Percentiles rank a stretch among this genome's conserved stretches.
Conservation (phyloP, 225 moss, liverwort and hornwort species). For the Climacium dendroides region DNA sequence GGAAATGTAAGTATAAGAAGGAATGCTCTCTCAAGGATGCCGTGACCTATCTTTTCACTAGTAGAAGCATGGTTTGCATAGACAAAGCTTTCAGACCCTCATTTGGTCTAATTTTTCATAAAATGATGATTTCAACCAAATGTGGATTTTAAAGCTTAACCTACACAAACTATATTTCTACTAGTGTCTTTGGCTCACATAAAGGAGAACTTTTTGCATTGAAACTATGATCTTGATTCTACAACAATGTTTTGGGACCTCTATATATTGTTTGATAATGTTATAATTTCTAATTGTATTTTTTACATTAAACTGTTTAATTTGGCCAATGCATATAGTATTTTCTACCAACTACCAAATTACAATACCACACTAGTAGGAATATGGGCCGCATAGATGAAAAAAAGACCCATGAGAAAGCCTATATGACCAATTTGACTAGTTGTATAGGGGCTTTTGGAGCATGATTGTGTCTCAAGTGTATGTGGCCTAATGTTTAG, state of each 20-base stretch:
- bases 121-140: background rate
- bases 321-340: background rate
- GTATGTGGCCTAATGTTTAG: no score
- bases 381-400: accelerated
- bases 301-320: no score
- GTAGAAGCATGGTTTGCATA: accelerated
- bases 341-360: background rate
- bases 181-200: background rate
- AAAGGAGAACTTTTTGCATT: no score
- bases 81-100: background rate
- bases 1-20: background rate
- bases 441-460: no score
- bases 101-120: background rate
- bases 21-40: background rate
- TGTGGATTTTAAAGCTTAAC: background rate
- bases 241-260: accelerated
- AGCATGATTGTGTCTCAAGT: no score
- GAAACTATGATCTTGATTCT: background rate
- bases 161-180: accelerated
- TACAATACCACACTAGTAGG: accelerated
- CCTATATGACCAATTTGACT: no score
- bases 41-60: background rate
- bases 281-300: no score
- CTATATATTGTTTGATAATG: background rate
- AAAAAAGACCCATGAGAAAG: no score